Base-by-base conservation (phyloP, 345 rosid genomes). In the Ricinus communis region DNA sequence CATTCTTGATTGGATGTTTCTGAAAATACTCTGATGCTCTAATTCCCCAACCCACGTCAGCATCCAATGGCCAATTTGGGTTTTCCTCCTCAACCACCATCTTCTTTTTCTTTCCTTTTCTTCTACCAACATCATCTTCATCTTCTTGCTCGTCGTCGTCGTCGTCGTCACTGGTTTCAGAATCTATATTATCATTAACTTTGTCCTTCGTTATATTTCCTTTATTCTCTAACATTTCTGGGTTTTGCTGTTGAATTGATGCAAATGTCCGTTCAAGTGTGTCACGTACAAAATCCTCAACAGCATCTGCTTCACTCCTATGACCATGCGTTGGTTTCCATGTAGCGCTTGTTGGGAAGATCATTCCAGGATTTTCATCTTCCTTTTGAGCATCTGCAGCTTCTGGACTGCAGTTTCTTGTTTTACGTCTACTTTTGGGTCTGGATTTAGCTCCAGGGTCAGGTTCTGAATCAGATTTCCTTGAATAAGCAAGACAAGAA, bases 11-110 rank as follows among this genome's bases (percentile, higher is more conserved):
- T 0, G 95, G 69, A 54, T 94, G 89, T 71, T 86, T 70, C 80
- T 94, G 95, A 80, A 94, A 91, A 82, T 90, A 94, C 81, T 91
- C 93, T 0, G 96, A 94, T 47, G 97, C 96, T 74, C 91, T 82
- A 8, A 87, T 82, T 64, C 98, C 98, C 98, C 97, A 91, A 15
- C 98, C 98, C 30, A 91, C 87, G 52, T 94, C 98, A 14, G 95
- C 89, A 80, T 94, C 98, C 73, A 87, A n/a, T 5, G 96, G 98
- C 97, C 98, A 94, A 69, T 87, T 78, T 13, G 87, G 79, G 77
- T 81, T 84, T 49, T 94, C 98, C 72, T 86, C 96, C 81, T 94
- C 96, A 56, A 90, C 91, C 72, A 88, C 88, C 87, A 85, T 85
- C 71, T 74, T 80, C 76, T 78, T 76, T 72, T 72, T 72, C 43